Evolutionary conservation across 2,329 filamentous ascomycete genomes (phyloP).

Genomic region (Fusarium coffeatum): DNA sequence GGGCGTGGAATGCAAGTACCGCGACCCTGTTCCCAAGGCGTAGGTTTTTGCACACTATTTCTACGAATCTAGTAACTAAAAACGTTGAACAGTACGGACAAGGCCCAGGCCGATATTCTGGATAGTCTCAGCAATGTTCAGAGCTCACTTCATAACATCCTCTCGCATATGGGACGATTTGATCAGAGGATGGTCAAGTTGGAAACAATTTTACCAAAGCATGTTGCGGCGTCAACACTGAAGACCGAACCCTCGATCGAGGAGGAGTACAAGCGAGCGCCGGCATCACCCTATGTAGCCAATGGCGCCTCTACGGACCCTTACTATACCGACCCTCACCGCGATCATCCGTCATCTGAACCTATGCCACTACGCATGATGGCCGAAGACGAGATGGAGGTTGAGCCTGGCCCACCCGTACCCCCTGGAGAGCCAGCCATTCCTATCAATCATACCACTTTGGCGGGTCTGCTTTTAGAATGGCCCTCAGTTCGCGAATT

Average conservation of each 20-base stretch:
- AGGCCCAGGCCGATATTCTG: conserved; percentile 69
- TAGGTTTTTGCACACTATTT: conserved; percentile 58
- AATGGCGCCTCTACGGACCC: conserved; percentile 40
- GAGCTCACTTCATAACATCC: conserved; percentile 51
- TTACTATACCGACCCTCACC: conserved; percentile 43
- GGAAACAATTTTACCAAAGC: conserved; percentile 47
- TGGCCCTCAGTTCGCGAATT: conserved; percentile 77
- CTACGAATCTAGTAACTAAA: conserved; percentile 18
- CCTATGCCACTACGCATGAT: conserved; percentile 46
- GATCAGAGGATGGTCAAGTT: conserved; percentile 54
- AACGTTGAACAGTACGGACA: conserved; percentile 62
- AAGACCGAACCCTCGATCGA: conserved; percentile 48
- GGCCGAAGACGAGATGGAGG: conserved; percentile 62
- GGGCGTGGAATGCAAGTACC: conserved; percentile 84
- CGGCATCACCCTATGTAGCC: conserved; percentile 37
- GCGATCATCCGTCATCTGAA: conserved; percentile 47
- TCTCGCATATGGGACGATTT: conserved; percentile 54
- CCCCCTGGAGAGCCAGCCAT: conserved; percentile 74
- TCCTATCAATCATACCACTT: conserved; percentile 87
- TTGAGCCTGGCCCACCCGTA: conserved; percentile 63
- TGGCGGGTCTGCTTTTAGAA: conserved; percentile 83
- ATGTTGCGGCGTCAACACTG: conserved; percentile 28
- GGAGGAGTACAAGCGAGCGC: conserved; percentile 46
- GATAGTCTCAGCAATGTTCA: conserved; percentile 62
- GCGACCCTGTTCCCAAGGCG: conserved; percentile 92